Percentiles rank a stretch among this genome's conserved stretches.
Evolutionary conservation across 306 rosid genomes (phyloP).

Genomic region (Crataegus laevigata): DNA sequence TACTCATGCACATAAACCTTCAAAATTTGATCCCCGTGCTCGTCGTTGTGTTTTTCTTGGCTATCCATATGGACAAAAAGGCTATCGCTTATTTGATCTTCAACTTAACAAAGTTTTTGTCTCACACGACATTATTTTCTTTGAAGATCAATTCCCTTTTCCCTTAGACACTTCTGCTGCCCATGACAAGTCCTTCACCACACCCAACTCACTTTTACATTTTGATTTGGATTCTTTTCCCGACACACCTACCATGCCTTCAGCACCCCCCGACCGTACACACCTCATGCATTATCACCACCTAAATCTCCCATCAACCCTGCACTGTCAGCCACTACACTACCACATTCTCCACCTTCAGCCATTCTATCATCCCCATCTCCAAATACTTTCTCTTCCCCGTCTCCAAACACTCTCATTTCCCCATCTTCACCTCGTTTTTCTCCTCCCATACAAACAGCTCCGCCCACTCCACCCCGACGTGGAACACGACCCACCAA

Average conservation of each 20-base stretch:
- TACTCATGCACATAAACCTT: neutral
- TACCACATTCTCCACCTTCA: no score
- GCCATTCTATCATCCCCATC: no score
- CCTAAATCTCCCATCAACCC: neutral
- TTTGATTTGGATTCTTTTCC: neutral
- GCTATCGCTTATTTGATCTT: neutral
- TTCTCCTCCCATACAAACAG: neutral
- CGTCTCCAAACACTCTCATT: no score
- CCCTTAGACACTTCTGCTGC: neutral
- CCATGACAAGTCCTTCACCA: no score
- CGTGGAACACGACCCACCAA: neutral
- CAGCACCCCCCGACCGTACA: no score
- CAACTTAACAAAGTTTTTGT: neutral
- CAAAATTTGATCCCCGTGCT: neutral
- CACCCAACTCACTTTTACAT: neutral
- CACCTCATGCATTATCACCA: no score
- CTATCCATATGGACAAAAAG: neutral
- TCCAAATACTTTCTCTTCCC: no score
- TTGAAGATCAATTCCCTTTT: neutral
- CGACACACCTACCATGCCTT: neutral
- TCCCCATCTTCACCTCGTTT: no score
- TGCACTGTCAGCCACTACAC: no score
- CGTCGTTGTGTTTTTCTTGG: neutral
- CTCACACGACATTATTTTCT: neutral
- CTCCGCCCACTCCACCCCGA: neutral